Evolutionary conservation across 2,329 filamentous ascomycete genomes (phyloP), one percentile per base, ranked within the genome.

Genomic region (Alternaria ethzedia): DNA sequence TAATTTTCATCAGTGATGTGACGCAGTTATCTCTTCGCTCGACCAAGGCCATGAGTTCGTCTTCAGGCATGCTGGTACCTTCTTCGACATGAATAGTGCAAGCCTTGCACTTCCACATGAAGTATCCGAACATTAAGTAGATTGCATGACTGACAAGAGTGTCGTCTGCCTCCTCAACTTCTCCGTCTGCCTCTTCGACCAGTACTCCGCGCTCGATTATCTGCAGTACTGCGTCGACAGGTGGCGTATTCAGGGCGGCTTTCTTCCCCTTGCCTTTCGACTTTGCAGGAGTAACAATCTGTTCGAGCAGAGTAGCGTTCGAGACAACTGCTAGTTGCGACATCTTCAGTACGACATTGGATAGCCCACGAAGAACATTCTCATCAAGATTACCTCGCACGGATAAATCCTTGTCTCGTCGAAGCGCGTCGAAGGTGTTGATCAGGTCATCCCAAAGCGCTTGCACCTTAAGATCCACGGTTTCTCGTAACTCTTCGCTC

Each of bases 401-500:
- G 15, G 88, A 87, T n/a, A 97, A 86, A 66, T 93, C 89, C 68
- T 89, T 89, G 17, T 88, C 89, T 70, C 89, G 87, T 65, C 81
- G 74, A n/a, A 96, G 87, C 62, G 89, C 87, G 61, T 90, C 87
- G 41, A 99, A 86, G 3, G 90, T 87, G 70, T 90, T 90, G 57
- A 93, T 86, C 6, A 90, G 88, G 68, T 94, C 92, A 69, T 97
- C 94, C 94, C 96, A 98, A 6, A 98, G 83, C 46, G 89, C 85
- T 25, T 91, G 88, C 10, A 98, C 83, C 77, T 95, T 97, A 75
- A 86, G 87, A 66, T 96, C 91, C 2, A 94, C 91, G 12, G 93
- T 83, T 73, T 99, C 96, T 69, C 94, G 91, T 32, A 97, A 88
- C 75, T 97, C 95, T 64, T 96, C 93, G 65, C 93, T 95, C 64